Evolutionary conservation across 495 filamentous ascomycete genomes (phyloP).

Genomic region (Talaromyces trachyspermus): DNA sequence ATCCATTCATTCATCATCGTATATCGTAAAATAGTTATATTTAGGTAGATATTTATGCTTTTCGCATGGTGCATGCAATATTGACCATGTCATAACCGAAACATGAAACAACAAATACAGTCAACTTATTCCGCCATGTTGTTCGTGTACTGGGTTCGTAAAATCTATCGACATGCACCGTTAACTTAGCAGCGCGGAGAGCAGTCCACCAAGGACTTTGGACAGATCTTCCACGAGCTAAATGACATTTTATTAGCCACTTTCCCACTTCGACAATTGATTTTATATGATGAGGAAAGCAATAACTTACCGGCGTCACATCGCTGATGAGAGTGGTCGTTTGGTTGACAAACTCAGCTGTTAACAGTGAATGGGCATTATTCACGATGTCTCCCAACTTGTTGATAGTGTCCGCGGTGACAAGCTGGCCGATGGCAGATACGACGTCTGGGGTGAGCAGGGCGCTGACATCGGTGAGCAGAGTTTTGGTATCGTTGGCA

Average conservation of each 20-base stretch:
- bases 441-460: conserved; percentile 5
- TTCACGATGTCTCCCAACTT: conserved; percentile 25
- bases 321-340: conserved; percentile 43
- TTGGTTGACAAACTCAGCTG: conserved; percentile 32
- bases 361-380: conserved; percentile 26
- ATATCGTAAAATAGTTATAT: too few species aligned
- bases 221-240: conserved; percentile 29
- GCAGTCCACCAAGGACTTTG: conserved; percentile 24
- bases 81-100: neutral
- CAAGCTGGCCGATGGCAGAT: conserved; percentile 13
- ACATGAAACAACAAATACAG: neutral
- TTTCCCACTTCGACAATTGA: neutral
- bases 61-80: too few species aligned
- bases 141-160: neutral
- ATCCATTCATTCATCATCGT: neutral
- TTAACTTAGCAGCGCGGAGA: conserved; percentile 14
- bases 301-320: conserved; percentile 42
- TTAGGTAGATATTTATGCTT: too few species aligned
- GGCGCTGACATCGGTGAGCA: conserved; percentile 9
- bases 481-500: conserved; percentile 13
- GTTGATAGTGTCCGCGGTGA: conserved; percentile 23
- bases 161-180: conserved; percentile 6
- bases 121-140: conserved; percentile 5
- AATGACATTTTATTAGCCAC: neutral
- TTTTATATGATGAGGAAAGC: neutral